These are phyloP conservation scores for Rhododendron molle DNA, from an alignment of 148 eudicot species.

Conservation along the genomic window DNA sequence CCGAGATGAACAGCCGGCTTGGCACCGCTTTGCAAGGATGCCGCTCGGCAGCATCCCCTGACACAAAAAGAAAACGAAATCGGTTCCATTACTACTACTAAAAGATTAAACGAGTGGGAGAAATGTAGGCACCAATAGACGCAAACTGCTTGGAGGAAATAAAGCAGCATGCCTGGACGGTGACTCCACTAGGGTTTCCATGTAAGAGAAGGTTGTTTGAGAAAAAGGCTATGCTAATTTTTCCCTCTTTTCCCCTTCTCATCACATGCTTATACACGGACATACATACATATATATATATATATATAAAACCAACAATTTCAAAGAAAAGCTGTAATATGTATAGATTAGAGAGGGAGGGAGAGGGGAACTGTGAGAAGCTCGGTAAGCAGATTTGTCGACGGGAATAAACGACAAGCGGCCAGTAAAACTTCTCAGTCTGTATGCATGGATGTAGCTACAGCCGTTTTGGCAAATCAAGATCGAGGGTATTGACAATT, in stretches of 20 bases:
- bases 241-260: conserved; percentile 15
- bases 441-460: conserved; percentile 7
- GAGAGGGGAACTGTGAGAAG: conserved; percentile 13
- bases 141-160: conserved; percentile 8
- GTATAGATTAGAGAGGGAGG: neutral
- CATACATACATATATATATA: neutral
- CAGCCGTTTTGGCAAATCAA: conserved; percentile 13
- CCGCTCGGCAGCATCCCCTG: too few species aligned
- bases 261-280: neutral
- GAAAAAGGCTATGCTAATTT: conserved; percentile 1
- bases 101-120: too few species aligned
- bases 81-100: too few species aligned
- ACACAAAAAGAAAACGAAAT: too few species aligned
- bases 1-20: too few species aligned
- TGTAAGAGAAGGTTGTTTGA: conserved; percentile 11
- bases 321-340: neutral
- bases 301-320: neutral
- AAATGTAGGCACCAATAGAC: conserved; percentile 12
- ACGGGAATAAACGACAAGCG: conserved; percentile 21
- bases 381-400: conserved; percentile 27
- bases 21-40: too few species aligned
- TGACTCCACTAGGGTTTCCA: neutral
- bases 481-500: neutral
- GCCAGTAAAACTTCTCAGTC: conserved; percentile 28
- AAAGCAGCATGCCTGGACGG: conserved; percentile 14